These are phyloP conservation scores for Penicillium sp. DNA, from an alignment of 2,329 filamentous ascomycete genomes.

Conservation along the genomic window DNA sequence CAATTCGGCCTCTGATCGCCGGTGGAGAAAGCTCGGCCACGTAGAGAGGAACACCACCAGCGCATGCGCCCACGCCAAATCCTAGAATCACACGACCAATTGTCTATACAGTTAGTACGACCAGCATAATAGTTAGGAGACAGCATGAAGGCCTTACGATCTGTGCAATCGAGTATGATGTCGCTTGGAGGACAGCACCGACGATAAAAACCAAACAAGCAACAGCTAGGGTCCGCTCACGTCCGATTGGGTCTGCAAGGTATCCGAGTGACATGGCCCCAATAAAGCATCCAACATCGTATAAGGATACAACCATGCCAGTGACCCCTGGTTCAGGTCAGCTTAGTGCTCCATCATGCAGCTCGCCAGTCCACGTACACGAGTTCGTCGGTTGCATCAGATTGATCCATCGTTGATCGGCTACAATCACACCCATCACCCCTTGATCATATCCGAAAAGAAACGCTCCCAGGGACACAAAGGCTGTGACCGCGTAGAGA, in stretches of 20 bases:
- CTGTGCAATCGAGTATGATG: conserved; percentile 20
- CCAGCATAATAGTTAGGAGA: too few relatives aligned
- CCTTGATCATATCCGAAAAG: conserved; percentile 23
- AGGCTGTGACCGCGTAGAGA: conserved; percentile 14
- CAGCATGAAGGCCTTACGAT: conserved; percentile 10
- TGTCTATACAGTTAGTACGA: background rate
- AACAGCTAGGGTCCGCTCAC: conserved; percentile 19
- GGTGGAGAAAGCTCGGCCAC: conserved; percentile 20
- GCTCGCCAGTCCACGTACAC: conserved; percentile 1
- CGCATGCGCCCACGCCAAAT: conserved; percentile 16
- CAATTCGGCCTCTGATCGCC: conserved; percentile 18
- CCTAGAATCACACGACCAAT: conserved; percentile 20
- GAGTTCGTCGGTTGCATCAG: conserved; percentile 19
- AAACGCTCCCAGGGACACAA: conserved; percentile 19
- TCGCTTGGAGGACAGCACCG: conserved; percentile 17
- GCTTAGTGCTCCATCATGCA: background rate
- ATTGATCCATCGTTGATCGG: conserved; percentile 20
- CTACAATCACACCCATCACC: conserved; percentile 20
- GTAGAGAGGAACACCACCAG: conserved; percentile 20
- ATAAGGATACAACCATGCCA: conserved; percentile 16
- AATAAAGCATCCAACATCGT: conserved; percentile 20
- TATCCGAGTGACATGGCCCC: conserved; percentile 21
- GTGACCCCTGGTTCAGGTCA: conserved; percentile 13
- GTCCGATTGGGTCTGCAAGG: conserved; percentile 20
- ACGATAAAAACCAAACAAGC: conserved; percentile 19